A percentile compares a stretch with the other conserved stretches of the same genome.
phyloP scores from a whole-genome alignment of 2,329 filamentous ascomycete species.

The Pyricularia pennisetigena region DNA sequence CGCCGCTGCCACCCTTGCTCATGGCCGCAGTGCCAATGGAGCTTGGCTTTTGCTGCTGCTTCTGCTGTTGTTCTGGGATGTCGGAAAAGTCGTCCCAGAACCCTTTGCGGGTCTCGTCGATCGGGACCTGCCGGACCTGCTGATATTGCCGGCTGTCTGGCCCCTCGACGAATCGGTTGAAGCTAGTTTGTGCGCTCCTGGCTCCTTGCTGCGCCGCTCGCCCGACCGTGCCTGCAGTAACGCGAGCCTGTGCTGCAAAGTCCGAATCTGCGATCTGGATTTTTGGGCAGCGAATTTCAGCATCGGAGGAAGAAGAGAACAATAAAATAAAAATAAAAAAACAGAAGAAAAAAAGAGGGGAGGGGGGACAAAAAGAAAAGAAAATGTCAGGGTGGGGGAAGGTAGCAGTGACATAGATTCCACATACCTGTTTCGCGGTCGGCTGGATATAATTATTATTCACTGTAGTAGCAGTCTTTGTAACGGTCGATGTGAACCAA shows the following conservation, averaged over 20 bases:
- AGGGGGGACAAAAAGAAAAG: not conserved
- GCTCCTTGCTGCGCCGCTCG: conserved; percentile 59
- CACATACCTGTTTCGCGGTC: conserved; percentile 70
- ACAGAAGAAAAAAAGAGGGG: conserved; percentile 4
- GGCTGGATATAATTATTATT: conserved; percentile 91
- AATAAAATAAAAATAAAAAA: conserved; percentile 6
- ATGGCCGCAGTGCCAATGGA: conserved; percentile 51
- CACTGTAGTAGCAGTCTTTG: conserved; percentile 82
- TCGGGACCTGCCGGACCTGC: conserved; percentile 27
- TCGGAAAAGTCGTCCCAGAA: conserved; percentile 91
- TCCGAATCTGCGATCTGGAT: conserved; percentile 68
- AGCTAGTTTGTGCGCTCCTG: conserved; percentile 65
- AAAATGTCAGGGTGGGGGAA: not conserved
- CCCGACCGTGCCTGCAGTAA: conserved; percentile 56
- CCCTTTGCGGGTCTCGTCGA: conserved; percentile 61
- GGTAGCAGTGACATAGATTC: not conserved
- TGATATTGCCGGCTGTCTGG: conserved; percentile 17
- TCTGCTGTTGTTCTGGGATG: conserved; percentile 44
- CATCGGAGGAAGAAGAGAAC: not conserved
- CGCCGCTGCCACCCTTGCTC: conserved; percentile 37
- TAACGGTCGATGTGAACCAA: conserved; percentile 83
- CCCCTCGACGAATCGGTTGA: conserved; percentile 77
- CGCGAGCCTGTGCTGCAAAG: conserved; percentile 56
- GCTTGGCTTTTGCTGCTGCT: conserved; percentile 32
- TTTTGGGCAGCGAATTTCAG: not conserved